Evolutionary conservation across 169 alveolate species (phyloP).

Genomic region (Amoebophrya sp.): DNA sequence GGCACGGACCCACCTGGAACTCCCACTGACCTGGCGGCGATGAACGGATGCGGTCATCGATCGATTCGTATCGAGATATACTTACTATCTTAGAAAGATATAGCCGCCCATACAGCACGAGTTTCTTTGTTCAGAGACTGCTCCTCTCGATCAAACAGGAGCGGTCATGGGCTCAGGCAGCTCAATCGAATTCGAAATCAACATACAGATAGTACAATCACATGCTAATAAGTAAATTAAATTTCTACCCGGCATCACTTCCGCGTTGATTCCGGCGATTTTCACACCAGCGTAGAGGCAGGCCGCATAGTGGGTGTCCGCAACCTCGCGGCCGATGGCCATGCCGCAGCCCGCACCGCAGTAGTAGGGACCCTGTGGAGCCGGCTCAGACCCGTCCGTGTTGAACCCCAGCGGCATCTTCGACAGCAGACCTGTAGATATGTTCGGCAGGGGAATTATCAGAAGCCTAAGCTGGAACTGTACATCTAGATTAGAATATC

Average conservation of each 20-base stretch:
- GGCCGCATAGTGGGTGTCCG: constrained; percentile 19
- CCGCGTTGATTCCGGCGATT: constrained; percentile 26
- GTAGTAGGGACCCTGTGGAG: constrained; percentile 28
- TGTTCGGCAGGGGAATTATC: background rate
- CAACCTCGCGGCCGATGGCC: constrained; percentile 24
- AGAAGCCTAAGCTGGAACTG: background rate
- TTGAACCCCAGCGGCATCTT: constrained; percentile 21
- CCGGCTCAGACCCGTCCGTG: constrained; percentile 14
- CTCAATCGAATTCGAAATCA: no score
- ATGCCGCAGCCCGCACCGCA: constrained; percentile 16
- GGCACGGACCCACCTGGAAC: constrained; percentile 23
- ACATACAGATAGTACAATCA: no score
- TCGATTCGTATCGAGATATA: no score
- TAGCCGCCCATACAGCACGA: no score
- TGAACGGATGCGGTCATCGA: no score
- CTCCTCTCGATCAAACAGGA: no score
- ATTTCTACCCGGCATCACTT: constrained; percentile 33
- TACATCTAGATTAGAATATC: background rate
- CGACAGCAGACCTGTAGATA: background rate
- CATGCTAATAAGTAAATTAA: no score
- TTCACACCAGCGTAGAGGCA: constrained; percentile 28
- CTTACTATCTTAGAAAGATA: no score
- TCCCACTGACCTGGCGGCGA: constrained; percentile 35
- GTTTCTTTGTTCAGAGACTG: no score
- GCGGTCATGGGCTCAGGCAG: no score